Base-by-base conservation (phyloP, 164 flowering plant species). In the Cinnamomum chago region DNA sequence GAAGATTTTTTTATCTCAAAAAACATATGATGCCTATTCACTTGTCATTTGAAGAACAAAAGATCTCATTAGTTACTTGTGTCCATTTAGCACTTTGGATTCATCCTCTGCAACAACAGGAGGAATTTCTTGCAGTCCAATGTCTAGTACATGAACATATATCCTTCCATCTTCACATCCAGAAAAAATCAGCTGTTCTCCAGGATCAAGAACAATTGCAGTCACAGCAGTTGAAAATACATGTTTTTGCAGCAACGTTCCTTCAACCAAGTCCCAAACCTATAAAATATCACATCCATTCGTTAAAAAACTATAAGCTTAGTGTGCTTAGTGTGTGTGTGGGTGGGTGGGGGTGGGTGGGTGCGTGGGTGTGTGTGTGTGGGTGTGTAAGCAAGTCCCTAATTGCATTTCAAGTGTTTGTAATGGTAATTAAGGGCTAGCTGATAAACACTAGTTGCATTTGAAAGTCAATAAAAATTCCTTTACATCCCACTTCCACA, bases 101-200 rank as follows among this genome's bases (percentile, higher is more conserved):
- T 78, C 84, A 70, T 82, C 80, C 62, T 72, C 82, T 27, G 77
- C 51, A 77, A 75, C 55, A 65, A 67, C 5, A 14, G 68, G 58
- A 78, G 83, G 78, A 58, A 79, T 72, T 64, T 81, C 86, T 55
- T 64, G 20, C 18, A 78, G 24, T 50, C 88, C 90, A 70, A 78
- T 74, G n/a, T 86, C 79, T 47, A 88, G 73, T 35, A 17, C 30
- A 74, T 33, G 76, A 18, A 81, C 76, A 72, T 81, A 81, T 75
- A 88, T 86, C 52, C 82, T 83, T 74, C 92, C 92, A 78, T 83
- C 89, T 5, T 71, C 71, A 74, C 80, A 77, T 76, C 91, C 90
- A 71, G 79, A 82, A 76, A 82, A 83, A 65, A 88, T 58, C 12
- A 82, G 67, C 65, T 75, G 83, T 77, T 85, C 84, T 71, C 40